phyloP scores from a whole-genome alignment of 805 yeast species.

The Peterozyma xylosa region DNA sequence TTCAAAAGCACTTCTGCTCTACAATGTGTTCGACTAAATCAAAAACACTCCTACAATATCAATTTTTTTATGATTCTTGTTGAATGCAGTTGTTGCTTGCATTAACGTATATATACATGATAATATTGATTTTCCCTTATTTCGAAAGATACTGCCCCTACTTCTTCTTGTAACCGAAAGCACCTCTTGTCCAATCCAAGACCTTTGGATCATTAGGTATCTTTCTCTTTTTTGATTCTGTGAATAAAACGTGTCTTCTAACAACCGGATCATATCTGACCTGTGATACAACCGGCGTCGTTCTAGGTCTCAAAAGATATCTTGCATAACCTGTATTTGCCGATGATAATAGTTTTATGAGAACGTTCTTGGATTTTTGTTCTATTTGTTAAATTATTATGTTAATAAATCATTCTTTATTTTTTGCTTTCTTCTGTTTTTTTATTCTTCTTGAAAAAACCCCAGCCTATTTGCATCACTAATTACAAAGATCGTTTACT shows the following conservation, averaged over 20 bases:
- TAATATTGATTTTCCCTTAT: neutral
- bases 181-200: slow-evolving; percentile 38
- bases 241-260: slow-evolving; percentile 84
- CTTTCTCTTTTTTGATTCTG: slow-evolving; percentile 83
- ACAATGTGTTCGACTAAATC: too few species aligned
- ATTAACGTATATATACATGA: too few species aligned
- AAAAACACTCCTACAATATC: too few species aligned
- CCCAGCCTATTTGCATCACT: too few species aligned
- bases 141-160: slow-evolving; percentile 13
- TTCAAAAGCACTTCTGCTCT: neutral
- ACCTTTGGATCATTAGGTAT: slow-evolving; percentile 46
- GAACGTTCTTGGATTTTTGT: slow-evolving; percentile 64
- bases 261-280: slow-evolving; percentile 85
- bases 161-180: slow-evolving; percentile 18
- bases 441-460: too few species aligned
- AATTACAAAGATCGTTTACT: too few species aligned
- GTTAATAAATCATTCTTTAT: too few species aligned
- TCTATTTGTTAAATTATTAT: slow-evolving; percentile 17
- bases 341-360: slow-evolving; percentile 78
- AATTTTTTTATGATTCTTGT: too few species aligned
- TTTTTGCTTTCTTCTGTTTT: too few species aligned
- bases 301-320: slow-evolving; percentile 74
- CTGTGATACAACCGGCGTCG: slow-evolving; percentile 70
- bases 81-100: too few species aligned
- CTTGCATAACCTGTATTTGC: slow-evolving; percentile 88